phyloP scores from a whole-genome alignment of 805 yeast species.

The Blastobotrys peoriensis region DNA sequence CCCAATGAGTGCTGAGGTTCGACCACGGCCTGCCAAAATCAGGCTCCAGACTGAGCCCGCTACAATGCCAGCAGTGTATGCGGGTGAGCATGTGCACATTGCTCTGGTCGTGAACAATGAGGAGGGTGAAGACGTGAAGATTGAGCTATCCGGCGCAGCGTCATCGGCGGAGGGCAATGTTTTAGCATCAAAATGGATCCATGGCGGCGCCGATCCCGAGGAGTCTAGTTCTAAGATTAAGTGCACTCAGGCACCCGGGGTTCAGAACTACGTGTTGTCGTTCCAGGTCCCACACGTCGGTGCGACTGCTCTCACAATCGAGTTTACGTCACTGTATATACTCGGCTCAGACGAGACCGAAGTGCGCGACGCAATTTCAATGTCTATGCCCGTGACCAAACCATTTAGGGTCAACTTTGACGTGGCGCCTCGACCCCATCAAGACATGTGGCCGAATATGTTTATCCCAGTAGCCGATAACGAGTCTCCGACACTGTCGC shows the following conservation, averaged over 20 bases:
- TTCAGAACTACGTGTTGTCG: not conserved
- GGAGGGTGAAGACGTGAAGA: constrained; percentile 23
- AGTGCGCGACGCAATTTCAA: constrained; percentile 23
- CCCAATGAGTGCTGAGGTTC: constrained; percentile 6
- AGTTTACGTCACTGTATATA: constrained; percentile 15
- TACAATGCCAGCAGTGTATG: constrained; percentile 15
- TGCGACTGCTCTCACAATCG: constrained; percentile 13
- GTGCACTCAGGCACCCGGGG: constrained; percentile 1
- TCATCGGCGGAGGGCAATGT: constrained; percentile 10
- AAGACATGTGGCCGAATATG: constrained; percentile 33
- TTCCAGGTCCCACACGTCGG: constrained; percentile 5
- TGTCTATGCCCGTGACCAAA: constrained; percentile 26
- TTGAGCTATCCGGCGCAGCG: constrained; percentile 16
- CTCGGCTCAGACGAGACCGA: constrained; percentile 21
- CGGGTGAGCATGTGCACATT: constrained; percentile 23
- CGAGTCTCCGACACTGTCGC: constrained; percentile 11
- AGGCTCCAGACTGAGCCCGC: constrained; percentile 16
- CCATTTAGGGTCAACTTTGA: constrained; percentile 35
- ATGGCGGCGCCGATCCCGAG: not conserved
- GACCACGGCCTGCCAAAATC: constrained; percentile 30
- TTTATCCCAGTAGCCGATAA: constrained; percentile 24
- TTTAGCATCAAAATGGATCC: constrained; percentile 10
- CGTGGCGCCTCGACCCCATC: constrained; percentile 29
- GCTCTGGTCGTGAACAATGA: constrained; percentile 18
- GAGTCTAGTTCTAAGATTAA: too few species aligned